A percentile compares a stretch with the other conserved stretches of the same genome.
Conservation (phyloP, 1,284 basidiomycete species). For the Trichosporon inkin region DNA sequence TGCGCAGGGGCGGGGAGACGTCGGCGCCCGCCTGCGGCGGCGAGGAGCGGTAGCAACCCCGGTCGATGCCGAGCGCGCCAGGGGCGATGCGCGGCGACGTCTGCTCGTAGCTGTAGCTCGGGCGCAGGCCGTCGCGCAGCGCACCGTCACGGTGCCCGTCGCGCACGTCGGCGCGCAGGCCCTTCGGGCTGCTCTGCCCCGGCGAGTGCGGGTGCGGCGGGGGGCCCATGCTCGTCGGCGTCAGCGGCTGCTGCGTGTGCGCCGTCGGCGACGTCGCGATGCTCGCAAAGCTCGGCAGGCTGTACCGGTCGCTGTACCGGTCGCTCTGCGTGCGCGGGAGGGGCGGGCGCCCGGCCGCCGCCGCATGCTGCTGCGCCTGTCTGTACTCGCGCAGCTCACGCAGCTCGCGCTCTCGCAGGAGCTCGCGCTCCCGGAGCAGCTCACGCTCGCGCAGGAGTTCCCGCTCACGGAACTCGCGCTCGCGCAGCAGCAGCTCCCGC, state of each 20-base stretch:
- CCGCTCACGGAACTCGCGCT: slow-evolving; percentile 7
- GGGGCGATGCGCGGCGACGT: neutral
- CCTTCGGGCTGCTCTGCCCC: neutral
- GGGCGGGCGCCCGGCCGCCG: slow-evolving; percentile 6
- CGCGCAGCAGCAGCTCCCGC: slow-evolving; percentile 7
- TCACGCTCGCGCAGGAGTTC: slow-evolving; percentile 11
- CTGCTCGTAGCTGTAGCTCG: slow-evolving; percentile 18
- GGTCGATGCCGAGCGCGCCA: neutral
- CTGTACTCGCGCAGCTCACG: slow-evolving; percentile 11
- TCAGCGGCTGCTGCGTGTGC: slow-evolving; percentile 12
- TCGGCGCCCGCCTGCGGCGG: neutral
- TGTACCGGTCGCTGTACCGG: slow-evolving; percentile 14
- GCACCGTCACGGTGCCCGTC: no score
- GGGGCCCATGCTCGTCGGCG: slow-evolving; percentile 12
- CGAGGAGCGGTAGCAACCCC: slow-evolving; percentile 10
- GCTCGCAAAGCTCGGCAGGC: slow-evolving; percentile 17
- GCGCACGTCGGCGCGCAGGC: neutral
- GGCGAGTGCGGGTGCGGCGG: neutral
- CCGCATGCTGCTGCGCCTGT: slow-evolving; percentile 5
- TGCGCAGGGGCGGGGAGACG: slow-evolving; percentile 13
- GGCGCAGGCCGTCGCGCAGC: slow-evolving; percentile 12
- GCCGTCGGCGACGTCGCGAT: slow-evolving; percentile 10
- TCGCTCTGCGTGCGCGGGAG: slow-evolving; percentile 21
- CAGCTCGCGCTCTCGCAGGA: slow-evolving; percentile 9
- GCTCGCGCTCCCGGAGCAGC: slow-evolving; percentile 17